Conservation (phyloP, 2,329 filamentous ascomycete genomes). For the Xylaria sp. region DNA sequence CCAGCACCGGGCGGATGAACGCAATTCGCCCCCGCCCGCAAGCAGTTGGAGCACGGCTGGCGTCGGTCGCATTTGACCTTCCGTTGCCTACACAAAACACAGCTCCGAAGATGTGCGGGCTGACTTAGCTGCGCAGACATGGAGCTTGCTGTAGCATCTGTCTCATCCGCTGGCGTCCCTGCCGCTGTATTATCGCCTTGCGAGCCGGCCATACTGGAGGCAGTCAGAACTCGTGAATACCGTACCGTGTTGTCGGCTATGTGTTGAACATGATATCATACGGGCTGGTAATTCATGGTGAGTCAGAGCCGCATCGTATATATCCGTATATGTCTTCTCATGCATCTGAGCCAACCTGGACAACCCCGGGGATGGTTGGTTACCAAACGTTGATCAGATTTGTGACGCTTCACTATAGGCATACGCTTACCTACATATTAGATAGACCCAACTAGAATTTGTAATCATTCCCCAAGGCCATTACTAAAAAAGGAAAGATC, state of each 20-base stretch:
- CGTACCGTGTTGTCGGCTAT: background rate
- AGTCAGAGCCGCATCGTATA: conserved; percentile 17
- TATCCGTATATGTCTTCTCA: background rate
- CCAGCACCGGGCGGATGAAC: conserved; percentile 38
- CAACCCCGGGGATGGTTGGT: background rate
- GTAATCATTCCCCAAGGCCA: background rate
- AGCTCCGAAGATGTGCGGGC: conserved; percentile 37
- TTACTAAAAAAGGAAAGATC: background rate
- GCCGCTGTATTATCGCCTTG: conserved; percentile 3
- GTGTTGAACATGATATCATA: conserved; percentile 4
- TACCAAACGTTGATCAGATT: background rate
- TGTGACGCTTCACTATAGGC: conserved; percentile 22
- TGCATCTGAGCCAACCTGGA: background rate
- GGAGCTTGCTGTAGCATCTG: background rate
- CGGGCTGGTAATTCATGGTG: background rate
- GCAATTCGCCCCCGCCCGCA: conserved; percentile 30
- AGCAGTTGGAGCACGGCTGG: conserved; percentile 40
- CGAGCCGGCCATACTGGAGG: conserved; percentile 20
- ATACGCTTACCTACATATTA: conserved; percentile 21
- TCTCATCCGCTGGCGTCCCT: conserved; percentile 9
- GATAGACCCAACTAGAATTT: background rate
- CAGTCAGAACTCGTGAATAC: background rate
- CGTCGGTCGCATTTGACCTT: conserved; percentile 42
- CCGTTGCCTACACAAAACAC: conserved; percentile 39
- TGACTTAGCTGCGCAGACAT: conserved; percentile 20